Base-by-base conservation (phyloP, 2,329 filamentous ascomycete species). In the Colletotrichum magnum region DNA sequence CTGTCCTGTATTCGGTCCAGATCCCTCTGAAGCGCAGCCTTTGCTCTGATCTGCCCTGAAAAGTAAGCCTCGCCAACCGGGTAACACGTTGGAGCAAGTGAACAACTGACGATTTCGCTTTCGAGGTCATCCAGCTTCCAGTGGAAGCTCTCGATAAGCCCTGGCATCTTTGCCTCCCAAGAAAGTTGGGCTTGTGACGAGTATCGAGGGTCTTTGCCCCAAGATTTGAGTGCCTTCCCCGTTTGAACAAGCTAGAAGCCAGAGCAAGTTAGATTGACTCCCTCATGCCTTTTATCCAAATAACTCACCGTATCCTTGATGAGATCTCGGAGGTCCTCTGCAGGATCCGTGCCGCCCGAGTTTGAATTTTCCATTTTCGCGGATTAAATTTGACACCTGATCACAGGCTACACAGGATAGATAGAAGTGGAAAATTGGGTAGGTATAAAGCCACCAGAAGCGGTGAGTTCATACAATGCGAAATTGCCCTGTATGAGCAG, bases 71-170 rank as follows among this genome's bases (percentile, higher is more conserved):
- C 28, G 2, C n/a, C 7, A 2, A 13, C 24, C 41, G 9, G 26
- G 15, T 2, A n/a, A 9, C 13, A 32, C 16, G 16, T 10, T 50
- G 6, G 12, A 36, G 32, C 21, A 50, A 21, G 5, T 7, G 21
- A 36, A 16, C 6, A 6, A 70, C 84, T 77, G 79, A 89, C 88
- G 74, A 90, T 88, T 28, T 90, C 87, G 67, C 77, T 78, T 74
- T 90, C 88, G 5, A 90, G 74, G 6, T 88, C 85, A 70, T 90
- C 86, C 2, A 91, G 78, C 7, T 86, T 85, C 64, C 78, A 78
- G 68, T 90, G 87, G 74, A 87, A 88, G 6, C 77, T 75, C 45
- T 78, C 78, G 64, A 87, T 81, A n/a, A 82, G 81, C 50, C 86
- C 84, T 39, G 81, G 78, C 63, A 88, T 76, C 73, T 84, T 86